Conservation (phyloP, 495 filamentous ascomycete genomes). For the Trichoderma reesei region DNA sequence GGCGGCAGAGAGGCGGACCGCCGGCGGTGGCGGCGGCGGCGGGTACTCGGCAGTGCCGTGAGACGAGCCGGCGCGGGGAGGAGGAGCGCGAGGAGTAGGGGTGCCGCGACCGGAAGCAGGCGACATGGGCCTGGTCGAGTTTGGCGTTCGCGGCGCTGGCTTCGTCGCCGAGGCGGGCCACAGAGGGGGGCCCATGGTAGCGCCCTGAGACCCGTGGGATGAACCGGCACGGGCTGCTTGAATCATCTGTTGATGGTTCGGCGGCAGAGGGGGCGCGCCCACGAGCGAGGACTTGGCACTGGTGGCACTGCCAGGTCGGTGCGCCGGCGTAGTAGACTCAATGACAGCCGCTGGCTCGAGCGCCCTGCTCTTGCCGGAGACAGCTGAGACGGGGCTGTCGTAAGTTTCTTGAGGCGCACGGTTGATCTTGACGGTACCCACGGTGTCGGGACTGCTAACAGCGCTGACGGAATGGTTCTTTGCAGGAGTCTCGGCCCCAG, state of each 20-base stretch:
- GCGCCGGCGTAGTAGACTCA: constrained; percentile 19
- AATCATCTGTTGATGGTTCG: constrained; percentile 75
- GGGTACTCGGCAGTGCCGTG: constrained; percentile 26
- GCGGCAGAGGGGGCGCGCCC: constrained; percentile 60
- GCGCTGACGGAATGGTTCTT: constrained; percentile 12
- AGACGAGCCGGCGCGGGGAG: constrained; percentile 19
- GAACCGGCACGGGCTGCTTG: constrained; percentile 57
- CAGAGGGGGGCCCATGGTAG: constrained; percentile 74
- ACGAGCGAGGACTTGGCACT: constrained; percentile 39
- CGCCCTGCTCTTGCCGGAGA: constrained; percentile 25
- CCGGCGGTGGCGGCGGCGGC: constrained; percentile 29
- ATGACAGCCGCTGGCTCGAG: constrained; percentile 16
- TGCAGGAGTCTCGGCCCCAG: constrained; percentile 15
- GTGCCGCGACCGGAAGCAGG: constrained; percentile 27
- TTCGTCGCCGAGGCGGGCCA: constrained; percentile 73
- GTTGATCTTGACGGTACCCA: constrained; percentile 25
- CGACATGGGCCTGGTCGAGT: constrained; percentile 27
- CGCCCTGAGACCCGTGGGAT: constrained; percentile 24
- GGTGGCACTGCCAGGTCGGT: constrained; percentile 58
- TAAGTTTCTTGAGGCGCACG: constrained; percentile 27
- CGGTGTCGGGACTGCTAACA: constrained; percentile 23
- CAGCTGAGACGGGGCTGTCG: constrained; percentile 27
- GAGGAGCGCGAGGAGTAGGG: constrained; percentile 29
- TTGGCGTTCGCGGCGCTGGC: constrained; percentile 64
- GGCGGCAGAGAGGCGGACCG: constrained; percentile 24